Evolutionary conservation across 2,329 filamentous ascomycete species (phyloP).

Genomic region (Diaporthe humulicola): DNA sequence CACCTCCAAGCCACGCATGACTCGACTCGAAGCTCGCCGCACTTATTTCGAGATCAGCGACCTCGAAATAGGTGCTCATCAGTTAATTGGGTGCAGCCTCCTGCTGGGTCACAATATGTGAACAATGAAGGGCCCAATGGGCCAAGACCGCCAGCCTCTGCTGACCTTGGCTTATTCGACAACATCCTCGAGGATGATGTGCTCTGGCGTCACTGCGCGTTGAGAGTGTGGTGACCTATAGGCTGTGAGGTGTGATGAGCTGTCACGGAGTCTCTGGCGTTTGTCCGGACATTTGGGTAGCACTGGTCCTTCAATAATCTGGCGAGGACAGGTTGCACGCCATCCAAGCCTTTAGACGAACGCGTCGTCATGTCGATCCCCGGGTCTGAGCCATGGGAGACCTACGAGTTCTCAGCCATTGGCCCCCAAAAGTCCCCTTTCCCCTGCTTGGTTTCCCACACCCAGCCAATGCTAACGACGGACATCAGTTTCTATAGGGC

Average conservation of each 20-base stretch:
- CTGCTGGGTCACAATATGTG: neutral
- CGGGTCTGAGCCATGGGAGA: constrained; percentile 1
- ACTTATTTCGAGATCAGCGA: neutral
- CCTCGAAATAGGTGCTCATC: constrained; percentile 2
- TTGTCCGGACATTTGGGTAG: constrained; percentile 24
- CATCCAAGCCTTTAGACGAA: constrained; percentile 4
- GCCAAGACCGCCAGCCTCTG: constrained; percentile 3
- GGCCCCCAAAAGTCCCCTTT: neutral
- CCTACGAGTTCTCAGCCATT: neutral
- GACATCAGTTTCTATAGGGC: neutral
- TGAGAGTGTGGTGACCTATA: neutral
- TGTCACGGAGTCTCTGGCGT: constrained; percentile 21
- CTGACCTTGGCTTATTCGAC: neutral
- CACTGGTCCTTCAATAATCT: constrained; percentile 5
- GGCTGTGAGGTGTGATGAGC: neutral
- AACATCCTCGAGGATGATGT: constrained; percentile 28
- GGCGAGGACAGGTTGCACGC: neutral
- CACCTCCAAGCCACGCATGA: constrained; percentile 16
- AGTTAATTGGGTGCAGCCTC: neutral
- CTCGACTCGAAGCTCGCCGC: neutral
- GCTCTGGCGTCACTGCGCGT: constrained; percentile 19
- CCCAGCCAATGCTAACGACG: constrained; percentile 6
- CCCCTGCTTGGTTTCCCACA: neutral
- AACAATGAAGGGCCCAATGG: constrained; percentile 7
- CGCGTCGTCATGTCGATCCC: constrained; percentile 22